A percentile compares a stretch with the other conserved stretches of the same genome.
Evolutionary conservation across 1,139 yeast genomes (phyloP).

Genomic region (Magnusiomyces clavatus): DNA sequence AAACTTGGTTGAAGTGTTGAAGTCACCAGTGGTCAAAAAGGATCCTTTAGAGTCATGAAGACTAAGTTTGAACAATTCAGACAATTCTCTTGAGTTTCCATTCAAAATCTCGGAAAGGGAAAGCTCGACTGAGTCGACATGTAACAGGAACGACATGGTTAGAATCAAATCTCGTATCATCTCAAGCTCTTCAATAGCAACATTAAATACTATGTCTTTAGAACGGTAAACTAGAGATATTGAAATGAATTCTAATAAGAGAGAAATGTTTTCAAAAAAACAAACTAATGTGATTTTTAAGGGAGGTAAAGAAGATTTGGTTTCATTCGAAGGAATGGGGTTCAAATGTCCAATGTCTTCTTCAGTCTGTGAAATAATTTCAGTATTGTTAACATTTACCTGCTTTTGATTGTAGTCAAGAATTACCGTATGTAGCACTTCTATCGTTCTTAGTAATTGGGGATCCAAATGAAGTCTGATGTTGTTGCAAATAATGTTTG

Average conservation of each 20-base stretch:
- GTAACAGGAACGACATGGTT: too few species aligned
- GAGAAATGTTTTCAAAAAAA: slow-evolving; percentile 3
- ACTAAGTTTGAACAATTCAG: background rate
- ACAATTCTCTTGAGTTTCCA: too few species aligned
- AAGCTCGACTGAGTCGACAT: too few species aligned
- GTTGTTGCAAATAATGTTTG: background rate
- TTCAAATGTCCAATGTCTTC: background rate
- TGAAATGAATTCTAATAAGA: background rate
- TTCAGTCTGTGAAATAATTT: background rate
- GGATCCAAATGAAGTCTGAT: background rate
- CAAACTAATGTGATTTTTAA: background rate
- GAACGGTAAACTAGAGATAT: background rate
- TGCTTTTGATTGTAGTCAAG: background rate
- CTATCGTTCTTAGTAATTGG: background rate
- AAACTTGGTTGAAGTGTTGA: slow-evolving; percentile 9
- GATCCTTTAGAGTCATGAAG: slow-evolving; percentile 10
- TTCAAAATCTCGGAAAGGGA: too few species aligned
- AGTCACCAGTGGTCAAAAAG: slow-evolving; percentile 7
- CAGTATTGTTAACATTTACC: background rate
- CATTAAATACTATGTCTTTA: background rate
- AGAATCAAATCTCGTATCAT: too few species aligned
- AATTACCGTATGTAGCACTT: background rate
- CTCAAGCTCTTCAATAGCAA: background rate
- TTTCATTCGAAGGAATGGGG: background rate
- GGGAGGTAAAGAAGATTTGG: background rate